These are phyloP conservation scores for Helicocarpus griseus DNA, from an alignment of 2,329 filamentous ascomycete genomes.

Conservation along the genomic window DNA sequence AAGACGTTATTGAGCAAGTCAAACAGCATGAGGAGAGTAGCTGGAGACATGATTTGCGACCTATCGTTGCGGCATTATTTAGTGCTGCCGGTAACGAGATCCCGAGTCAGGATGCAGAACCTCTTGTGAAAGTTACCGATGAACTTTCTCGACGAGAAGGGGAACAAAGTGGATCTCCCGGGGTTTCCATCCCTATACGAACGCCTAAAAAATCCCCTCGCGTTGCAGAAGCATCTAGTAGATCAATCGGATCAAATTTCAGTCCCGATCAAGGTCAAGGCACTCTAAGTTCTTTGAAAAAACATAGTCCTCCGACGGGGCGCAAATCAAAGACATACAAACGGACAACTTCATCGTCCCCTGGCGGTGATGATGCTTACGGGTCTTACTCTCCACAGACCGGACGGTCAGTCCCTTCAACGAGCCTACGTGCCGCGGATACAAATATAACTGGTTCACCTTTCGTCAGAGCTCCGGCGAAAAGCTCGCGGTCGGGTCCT, in stretches of 20 bases:
- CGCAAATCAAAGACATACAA: slow-evolving; percentile 20
- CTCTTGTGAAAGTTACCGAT: not conserved
- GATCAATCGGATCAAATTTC: not conserved
- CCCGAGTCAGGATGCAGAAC: not conserved
- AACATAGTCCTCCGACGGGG: slow-evolving; percentile 24
- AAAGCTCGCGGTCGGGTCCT: slow-evolving; percentile 11
- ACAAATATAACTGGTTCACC: slow-evolving; percentile 40
- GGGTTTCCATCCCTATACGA: not conserved
- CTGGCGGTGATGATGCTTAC: slow-evolving; percentile 16
- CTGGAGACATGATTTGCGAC: not conserved
- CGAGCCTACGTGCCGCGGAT: slow-evolving; percentile 19
- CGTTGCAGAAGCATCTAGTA: not conserved
- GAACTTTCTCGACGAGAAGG: not conserved
- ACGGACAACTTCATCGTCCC: slow-evolving; percentile 19
- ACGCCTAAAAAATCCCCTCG: slow-evolving; percentile 2
- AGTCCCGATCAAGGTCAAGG: not conserved
- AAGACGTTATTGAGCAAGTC: slow-evolving; percentile 1
- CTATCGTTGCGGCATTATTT: not conserved
- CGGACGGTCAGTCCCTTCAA: slow-evolving; percentile 15
- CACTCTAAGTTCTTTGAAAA: slow-evolving; percentile 17
- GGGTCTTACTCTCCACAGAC: slow-evolving; percentile 13
- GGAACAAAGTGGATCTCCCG: not conserved
- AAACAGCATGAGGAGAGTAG: not conserved
- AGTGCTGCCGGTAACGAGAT: not conserved
- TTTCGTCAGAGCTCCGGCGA: slow-evolving; percentile 35